Evolutionary conservation across 1,284 basidiomycete species (phyloP).

Genomic region (Tranzscheliella williamsii): DNA sequence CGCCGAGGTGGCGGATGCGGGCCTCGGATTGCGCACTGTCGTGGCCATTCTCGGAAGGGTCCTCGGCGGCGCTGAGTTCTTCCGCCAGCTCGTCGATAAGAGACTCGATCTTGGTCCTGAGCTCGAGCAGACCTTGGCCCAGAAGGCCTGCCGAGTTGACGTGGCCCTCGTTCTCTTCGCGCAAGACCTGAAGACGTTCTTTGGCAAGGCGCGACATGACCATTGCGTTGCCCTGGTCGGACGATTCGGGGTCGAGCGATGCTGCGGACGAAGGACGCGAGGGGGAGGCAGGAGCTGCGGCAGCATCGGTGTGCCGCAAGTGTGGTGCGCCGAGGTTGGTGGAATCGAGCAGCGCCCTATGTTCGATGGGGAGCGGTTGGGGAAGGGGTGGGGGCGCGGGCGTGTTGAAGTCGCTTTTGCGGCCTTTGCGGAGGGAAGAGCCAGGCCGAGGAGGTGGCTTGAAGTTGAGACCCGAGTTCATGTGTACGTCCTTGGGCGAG

Average conservation of each 20-base stretch:
- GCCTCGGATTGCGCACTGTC: slow-evolving; percentile 7
- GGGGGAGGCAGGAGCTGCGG: slow-evolving; percentile 1
- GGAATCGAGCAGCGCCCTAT: slow-evolving; percentile 12
- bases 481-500: slow-evolving; percentile 29
- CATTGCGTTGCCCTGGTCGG: slow-evolving; percentile 17
- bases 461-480: slow-evolving; percentile 32
- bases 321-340: slow-evolving; percentile 29
- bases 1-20: slow-evolving; percentile 27
- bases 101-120: slow-evolving; percentile 47
- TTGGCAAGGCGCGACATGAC: slow-evolving; percentile 26
- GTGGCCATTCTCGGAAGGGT: slow-evolving; percentile 15
- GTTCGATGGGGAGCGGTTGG: slow-evolving; percentile 14
- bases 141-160: slow-evolving; percentile 52
- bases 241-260: slow-evolving; percentile 6
- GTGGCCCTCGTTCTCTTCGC: slow-evolving; percentile 42
- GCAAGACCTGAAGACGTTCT: slow-evolving; percentile 32
- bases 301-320: slow-evolving; percentile 9
- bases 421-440: slow-evolving; percentile 36
- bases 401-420: slow-evolving; percentile 44
- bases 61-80: slow-evolving; percentile 34
- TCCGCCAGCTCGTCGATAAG: slow-evolving; percentile 50
- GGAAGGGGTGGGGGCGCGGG: slow-evolving; percentile 32
- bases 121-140: slow-evolving; percentile 49
- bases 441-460: slow-evolving; percentile 39
- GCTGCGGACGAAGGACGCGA: neutral